phyloP scores from a whole-genome alignment of 305 asterid genomes.

The Salvia sclarea region DNA sequence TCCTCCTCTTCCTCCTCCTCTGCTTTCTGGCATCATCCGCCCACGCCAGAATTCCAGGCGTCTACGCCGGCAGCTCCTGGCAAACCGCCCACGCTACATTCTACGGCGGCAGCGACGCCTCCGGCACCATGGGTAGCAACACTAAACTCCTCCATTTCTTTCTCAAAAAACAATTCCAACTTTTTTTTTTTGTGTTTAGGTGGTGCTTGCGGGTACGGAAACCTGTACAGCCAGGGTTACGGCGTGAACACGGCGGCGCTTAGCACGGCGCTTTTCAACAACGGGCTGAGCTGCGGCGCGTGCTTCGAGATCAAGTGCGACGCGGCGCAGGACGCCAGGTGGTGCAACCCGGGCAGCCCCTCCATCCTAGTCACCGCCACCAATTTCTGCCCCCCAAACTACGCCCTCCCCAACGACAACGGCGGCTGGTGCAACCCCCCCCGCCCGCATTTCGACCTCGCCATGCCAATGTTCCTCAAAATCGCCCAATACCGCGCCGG shows the following conservation, averaged over 20 bases:
- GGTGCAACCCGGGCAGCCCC: constrained; percentile 73
- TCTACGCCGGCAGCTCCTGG: constrained; percentile 67
- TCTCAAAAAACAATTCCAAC: background rate
- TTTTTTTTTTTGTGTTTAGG: constrained; percentile 32
- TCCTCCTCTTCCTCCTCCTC: constrained; percentile 45
- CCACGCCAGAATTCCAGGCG: constrained; percentile 61
- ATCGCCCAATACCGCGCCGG: constrained; percentile 75
- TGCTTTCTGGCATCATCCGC: constrained; percentile 37
- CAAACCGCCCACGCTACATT: constrained; percentile 83
- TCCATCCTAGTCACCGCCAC: constrained; percentile 72
- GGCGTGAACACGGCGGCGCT: constrained; percentile 65
- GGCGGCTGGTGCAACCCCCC: constrained; percentile 97
- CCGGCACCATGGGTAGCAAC: constrained; percentile 82
- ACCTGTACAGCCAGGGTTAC: constrained; percentile 67
- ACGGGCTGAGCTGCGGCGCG: constrained; percentile 64
- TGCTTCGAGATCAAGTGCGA: constrained; percentile 63
- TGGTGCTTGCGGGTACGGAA: constrained; percentile 80
- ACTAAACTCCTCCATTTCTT: background rate
- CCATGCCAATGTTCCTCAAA: constrained; percentile 85
- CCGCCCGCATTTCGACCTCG: constrained; percentile 73
- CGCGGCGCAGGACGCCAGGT: constrained; percentile 44
- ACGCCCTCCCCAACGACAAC: constrained; percentile 58
- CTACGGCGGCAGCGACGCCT: constrained; percentile 91
- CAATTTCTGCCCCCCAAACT: constrained; percentile 83
- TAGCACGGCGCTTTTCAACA: constrained; percentile 64